Evolutionary conservation across 2,329 filamentous ascomycete species (phyloP).

Genomic region (Ustulina deusta): DNA sequence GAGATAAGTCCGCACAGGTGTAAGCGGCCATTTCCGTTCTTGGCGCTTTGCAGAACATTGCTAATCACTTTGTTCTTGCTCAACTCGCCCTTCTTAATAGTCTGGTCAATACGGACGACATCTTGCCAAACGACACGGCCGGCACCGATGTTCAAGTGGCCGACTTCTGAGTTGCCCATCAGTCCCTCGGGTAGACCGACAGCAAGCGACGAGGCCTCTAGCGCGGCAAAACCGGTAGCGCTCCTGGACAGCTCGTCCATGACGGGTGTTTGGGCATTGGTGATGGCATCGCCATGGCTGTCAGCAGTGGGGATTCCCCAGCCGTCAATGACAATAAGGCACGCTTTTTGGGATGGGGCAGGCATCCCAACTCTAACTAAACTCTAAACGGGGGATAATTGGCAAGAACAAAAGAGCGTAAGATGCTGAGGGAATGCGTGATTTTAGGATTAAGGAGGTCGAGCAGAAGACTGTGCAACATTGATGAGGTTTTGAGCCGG

Average conservation of each 20-base stretch:
- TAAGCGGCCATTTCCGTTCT: conserved; percentile 89
- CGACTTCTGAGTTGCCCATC: conserved; percentile 99
- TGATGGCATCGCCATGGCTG: conserved; percentile 95
- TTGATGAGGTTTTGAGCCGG: conserved; percentile 45
- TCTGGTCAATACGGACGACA: conserved; percentile 94
- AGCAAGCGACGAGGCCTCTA: conserved; percentile 95
- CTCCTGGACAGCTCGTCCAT: conserved; percentile 94
- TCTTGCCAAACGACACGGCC: conserved; percentile 99
- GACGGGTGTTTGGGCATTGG: conserved; percentile 89
- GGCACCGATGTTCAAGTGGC: conserved; percentile 97
- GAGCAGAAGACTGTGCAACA: conserved; percentile 27
- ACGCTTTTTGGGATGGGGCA: conserved; percentile 70
- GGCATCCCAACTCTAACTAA: conserved; percentile 55
- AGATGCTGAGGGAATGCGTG: conserved; percentile 45
- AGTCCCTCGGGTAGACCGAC: conserved; percentile 96
- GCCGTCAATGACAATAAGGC: conserved; percentile 94
- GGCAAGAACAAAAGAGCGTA: conserved; percentile 13
- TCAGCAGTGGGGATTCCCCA: conserved; percentile 89
- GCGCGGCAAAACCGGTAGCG: conserved; percentile 86
- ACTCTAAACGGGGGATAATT: conserved; percentile 13
- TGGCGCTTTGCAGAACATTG: conserved; percentile 80
- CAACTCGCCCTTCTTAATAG: conserved; percentile 86
- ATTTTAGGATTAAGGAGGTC: conserved; percentile 46
- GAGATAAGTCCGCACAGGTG: conserved; percentile 94
- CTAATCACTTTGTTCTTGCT: conserved; percentile 81